Evolutionary conservation across 371 early-diverging fungal species (phyloP), one percentile per base, ranked within the genome.

Genomic region (Mortierella sp.): DNA sequence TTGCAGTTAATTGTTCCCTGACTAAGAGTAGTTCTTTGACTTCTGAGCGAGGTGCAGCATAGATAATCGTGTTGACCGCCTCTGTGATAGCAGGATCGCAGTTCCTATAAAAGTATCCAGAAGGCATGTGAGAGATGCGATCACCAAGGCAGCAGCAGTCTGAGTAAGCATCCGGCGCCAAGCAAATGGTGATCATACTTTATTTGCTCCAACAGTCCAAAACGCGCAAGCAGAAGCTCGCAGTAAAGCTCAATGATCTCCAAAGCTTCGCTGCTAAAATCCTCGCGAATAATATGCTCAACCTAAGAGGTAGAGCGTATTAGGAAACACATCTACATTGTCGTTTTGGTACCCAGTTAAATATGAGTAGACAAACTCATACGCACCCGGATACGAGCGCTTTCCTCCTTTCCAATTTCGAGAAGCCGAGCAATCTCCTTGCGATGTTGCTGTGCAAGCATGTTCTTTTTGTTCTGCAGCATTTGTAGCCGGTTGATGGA

Each of bases 281-380:
- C 98, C 72, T 98, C 96, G 7, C 95, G 90, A 58, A 98, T 97
- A 51, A 98, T 92, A 78, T 92, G 89, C 58, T 97, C 96, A 3
- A 90, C 90, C 87, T 87, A 59, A 4, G 39, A 37, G 8, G 12
- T 11, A 44, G 21, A 3, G 14, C 9, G 32, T 8, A 21, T 12
- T 12, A 34, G 37, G 37, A 34, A 46, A 46, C 8, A 15, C 8
- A 2, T 7, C 32, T 3, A 1, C 6, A 24, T 27, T 8, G 54
- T 17, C 41, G 0, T 14, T 21, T 15, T 9, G 39, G 17, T n/a
- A n/a, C n/a, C n/a, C n/a, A n/a, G n/a, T n/a, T n/a, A n/a, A n/a
- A n/a, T n/a, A 31, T 9, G 4, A 15, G 15, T 41, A 15, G 8
- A 6, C 26, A 14, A 26, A 12, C 6, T 44, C 7, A 32, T 14